Evolutionary conservation across 75 land plant species (phyloP), one percentile per base, ranked within the genome.

Genomic region (Pseudotsuga menziesii): DNA sequence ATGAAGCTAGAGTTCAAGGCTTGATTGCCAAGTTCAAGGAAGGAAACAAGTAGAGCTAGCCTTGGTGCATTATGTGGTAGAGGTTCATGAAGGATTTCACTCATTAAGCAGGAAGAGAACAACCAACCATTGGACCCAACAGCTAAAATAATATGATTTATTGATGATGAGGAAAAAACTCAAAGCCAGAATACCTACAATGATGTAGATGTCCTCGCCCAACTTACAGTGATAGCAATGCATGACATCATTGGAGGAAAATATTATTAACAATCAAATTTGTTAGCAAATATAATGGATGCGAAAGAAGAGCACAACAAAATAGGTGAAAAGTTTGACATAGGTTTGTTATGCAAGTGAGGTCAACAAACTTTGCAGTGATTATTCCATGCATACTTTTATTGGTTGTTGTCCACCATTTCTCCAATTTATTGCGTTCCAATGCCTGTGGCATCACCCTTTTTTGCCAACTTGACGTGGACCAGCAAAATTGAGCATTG

Each of bases 81-180:
- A 35, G 36, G 71, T 16, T 36, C 48, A 17, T 20, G 41, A 35
- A 36, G 71, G 16, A 67, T 19, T 67, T 67, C 71, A 19, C 22
- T 67, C 36, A 8, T 35, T 35, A 67, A 67, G 71, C 71, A 67
- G 16, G n/a, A 67, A 35, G 17, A 67, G 44, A 67, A 67, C 36
- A 20, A 36, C 22, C 23, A 67, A 67, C 71, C 2, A 5, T 6
- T 27, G 36, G 71, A 67, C 39, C 20, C 8, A 41, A 23, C 17
- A 35, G 17, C n/a, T 36, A 17, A 26, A 36, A 7, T 67, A 2
- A n/a, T 19, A 35, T 67, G 2, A 48, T 9, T 0, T 48, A 48
- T 48, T 12, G 0, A 48, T 9, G 54, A 48, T 48, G 54, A 48
- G 54, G 54, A 48, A 48, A 48, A 9, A 9, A 48, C 54, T 9